Evolutionary conservation across 2,329 filamentous ascomycete genomes (phyloP).

Genomic region (Fusarium albosuccineum): DNA sequence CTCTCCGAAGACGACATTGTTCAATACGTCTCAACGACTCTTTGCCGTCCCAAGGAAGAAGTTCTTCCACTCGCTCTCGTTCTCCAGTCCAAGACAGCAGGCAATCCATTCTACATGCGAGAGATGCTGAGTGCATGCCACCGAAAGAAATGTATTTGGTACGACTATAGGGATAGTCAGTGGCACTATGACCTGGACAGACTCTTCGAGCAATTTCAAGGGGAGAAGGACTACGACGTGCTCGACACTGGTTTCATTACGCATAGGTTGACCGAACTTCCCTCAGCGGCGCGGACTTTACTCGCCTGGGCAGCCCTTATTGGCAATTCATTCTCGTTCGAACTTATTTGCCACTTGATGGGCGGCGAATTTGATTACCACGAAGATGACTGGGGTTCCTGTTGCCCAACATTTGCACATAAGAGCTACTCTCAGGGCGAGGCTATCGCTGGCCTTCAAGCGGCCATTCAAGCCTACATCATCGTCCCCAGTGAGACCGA

Average conservation of each 20-base stretch:
- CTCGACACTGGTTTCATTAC: slow-evolving; percentile 87
- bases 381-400: slow-evolving; percentile 59
- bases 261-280: slow-evolving; percentile 81
- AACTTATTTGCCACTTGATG: slow-evolving; percentile 81
- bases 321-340: slow-evolving; percentile 87
- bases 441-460: slow-evolving; percentile 83
- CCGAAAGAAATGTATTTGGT: slow-evolving; percentile 89
- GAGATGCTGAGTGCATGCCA: slow-evolving; percentile 92
- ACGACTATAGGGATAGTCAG: slow-evolving; percentile 83
- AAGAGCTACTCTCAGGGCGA: slow-evolving; percentile 71
- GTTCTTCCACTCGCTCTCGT: slow-evolving; percentile 84
- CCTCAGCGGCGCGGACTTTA: slow-evolving; percentile 79
- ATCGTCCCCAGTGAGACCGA: slow-evolving; percentile 86
- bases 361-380: slow-evolving; percentile 77
- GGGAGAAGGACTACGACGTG: slow-evolving; percentile 81
- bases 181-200: slow-evolving; percentile 91
- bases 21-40: slow-evolving; percentile 83
- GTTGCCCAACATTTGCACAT: slow-evolving; percentile 38
- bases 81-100: slow-evolving; percentile 87
- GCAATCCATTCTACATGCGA: slow-evolving; percentile 91
- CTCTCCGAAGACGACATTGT: slow-evolving; percentile 84
- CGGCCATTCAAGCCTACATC: slow-evolving; percentile 82
- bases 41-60: slow-evolving; percentile 79
- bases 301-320: slow-evolving; percentile 89
- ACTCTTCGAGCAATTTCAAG: slow-evolving; percentile 87